These are phyloP conservation scores for Leccinum disarticulatum DNA, from an alignment of 768 basidiomycete genomes.

Conservation along the genomic window DNA sequence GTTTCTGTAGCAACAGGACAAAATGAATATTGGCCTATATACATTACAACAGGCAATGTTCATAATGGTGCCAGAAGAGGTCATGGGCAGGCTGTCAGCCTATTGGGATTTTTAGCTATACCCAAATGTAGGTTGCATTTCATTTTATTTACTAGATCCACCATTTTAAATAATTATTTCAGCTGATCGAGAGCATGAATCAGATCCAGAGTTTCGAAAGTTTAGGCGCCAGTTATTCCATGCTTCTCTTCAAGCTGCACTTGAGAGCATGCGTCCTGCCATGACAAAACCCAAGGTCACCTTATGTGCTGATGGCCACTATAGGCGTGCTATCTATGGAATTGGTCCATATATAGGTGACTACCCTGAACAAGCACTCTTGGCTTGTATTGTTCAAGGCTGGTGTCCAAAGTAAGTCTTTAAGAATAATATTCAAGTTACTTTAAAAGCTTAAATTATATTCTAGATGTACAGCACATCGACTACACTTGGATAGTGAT, in stretches of 20 bases:
- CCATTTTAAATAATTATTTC: too few species aligned
- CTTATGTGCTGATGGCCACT: constrained; percentile 23
- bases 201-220: background rate
- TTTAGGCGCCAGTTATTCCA: background rate
- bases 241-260: background rate
- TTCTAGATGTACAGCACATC: background rate
- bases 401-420: constrained; percentile 1
- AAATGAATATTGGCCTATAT: background rate
- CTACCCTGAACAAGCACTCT: constrained; percentile 38
- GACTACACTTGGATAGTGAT: background rate
- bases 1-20: background rate
- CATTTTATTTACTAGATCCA: background rate
- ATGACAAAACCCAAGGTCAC: background rate
- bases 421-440: background rate
- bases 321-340: constrained; percentile 20
- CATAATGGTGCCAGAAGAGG: background rate
- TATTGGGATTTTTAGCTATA: background rate
- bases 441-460: background rate
- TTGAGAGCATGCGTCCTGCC: background rate
- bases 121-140: background rate
- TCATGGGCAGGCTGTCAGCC: background rate
- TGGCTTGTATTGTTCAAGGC: constrained; percentile 10
- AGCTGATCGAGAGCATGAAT: background rate
- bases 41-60: background rate
- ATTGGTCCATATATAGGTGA: constrained; percentile 42